Evolutionary conservation across 257 asterid species (phyloP), one percentile per base, ranked within the genome.

Genomic region (Solanum bukasovii): DNA sequence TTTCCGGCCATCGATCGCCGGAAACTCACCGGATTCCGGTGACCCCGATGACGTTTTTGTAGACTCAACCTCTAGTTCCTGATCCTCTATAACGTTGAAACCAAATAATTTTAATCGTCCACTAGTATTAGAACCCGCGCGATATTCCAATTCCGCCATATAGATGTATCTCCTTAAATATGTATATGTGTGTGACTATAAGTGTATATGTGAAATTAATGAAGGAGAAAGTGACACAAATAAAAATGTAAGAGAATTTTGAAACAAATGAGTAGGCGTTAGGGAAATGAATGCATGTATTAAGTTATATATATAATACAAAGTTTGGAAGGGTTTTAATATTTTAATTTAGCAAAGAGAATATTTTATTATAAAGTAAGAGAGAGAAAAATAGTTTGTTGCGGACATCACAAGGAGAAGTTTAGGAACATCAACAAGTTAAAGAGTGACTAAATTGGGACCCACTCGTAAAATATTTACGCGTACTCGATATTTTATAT

Each of bases 91-190:
- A 25, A 96, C 92, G 93, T 92, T 89, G 96, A 96, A 94, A 21
- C 99, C 99, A 88, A 96, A 96, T 52, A 96, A 95, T 49, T 96
- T 96, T 75, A 96, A 88, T 52, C 93, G 95, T 29, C 93, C 93
- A 67, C 74, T 94, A 16, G 18, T 46, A 6, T 52, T 81, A 18
- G 68, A 92, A 85, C 73, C 89, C 67, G 20, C 31, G 5, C 89
- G 91, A 33, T 88, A 91, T 33, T 92, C 98, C 35, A 92, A 59
- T 74, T 94, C 96, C 29, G 93, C 94, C 99, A 96, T 96, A 4
- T 81, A 49, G 8, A 44, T 16, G 4, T 27, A 3, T 44, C 14
- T 38, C 1, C 7, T 11, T 23, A 74, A 5, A 75, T 40, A n/a
- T 42, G 2, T 40, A 86, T 90, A 25, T 88, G 67, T 84, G n/a